Evolutionary conservation across 202 grass and related monocot genomes (phyloP).

Genomic region (Zizania palustris): DNA sequence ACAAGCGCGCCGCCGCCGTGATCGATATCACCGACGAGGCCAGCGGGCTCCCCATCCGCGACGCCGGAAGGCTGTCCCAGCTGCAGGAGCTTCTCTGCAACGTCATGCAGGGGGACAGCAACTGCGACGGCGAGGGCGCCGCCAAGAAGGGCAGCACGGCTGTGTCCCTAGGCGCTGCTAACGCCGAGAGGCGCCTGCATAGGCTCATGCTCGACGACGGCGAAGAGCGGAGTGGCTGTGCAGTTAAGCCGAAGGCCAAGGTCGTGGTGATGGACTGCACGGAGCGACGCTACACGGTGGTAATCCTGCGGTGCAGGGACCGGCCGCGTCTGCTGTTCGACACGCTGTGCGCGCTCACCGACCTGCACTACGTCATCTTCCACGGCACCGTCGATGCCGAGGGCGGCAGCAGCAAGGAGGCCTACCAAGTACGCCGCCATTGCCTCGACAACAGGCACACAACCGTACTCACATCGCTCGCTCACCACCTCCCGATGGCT

Average conservation of each 20-base stretch:
- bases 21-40: conserved; percentile 58
- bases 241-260: neutral
- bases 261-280: conserved; percentile 46
- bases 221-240: neutral
- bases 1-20: conserved; percentile 51
- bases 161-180: neutral
- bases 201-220: conserved; percentile 46
- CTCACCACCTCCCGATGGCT: neutral
- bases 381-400: conserved; percentile 52
- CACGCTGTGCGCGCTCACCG: conserved; percentile 54
- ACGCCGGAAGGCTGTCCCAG: conserved; percentile 35
- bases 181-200: conserved; percentile 50
- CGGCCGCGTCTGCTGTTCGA: conserved; percentile 63
- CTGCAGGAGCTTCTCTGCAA: conserved; percentile 54
- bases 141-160: conserved; percentile 5
- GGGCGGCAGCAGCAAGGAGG: conserved; percentile 35
- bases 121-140: neutral
- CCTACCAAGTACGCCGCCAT: conserved; percentile 39
- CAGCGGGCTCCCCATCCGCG: conserved; percentile 41
- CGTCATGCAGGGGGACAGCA: conserved; percentile 51
- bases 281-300: conserved; percentile 56
- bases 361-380: conserved; percentile 63
- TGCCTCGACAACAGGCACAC: neutral
- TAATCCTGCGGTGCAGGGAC: conserved; percentile 49
- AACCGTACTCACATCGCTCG: neutral